These are phyloP conservation scores for Leishmania turanica DNA, from an alignment of 208 protist species.

Conservation along the genomic window DNA sequence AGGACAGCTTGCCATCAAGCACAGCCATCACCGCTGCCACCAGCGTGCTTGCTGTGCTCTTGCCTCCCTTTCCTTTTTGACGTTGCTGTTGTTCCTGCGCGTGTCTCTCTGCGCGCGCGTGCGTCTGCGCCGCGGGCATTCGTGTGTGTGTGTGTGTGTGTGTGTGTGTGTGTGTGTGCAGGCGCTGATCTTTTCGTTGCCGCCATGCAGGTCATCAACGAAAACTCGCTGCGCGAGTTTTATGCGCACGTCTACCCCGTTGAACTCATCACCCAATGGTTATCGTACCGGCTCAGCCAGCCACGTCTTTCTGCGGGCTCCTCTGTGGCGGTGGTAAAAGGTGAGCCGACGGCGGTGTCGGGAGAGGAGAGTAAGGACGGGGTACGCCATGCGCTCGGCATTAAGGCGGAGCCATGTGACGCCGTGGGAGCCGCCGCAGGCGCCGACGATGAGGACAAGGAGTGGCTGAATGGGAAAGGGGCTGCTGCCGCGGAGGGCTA, in stretches of 20 bases:
- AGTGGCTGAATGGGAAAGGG: conserved; percentile 8
- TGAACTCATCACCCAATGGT: conserved; percentile 76
- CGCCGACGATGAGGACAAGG: not conserved
- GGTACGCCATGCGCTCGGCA: not conserved
- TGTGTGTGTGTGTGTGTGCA: not conserved
- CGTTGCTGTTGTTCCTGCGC: not conserved
- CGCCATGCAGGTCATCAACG: conserved; percentile 53
- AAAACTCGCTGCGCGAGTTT: conserved; percentile 80
- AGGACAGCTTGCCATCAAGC: not conserved
- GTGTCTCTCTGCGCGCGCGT: not conserved
- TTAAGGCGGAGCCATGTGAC: not conserved
- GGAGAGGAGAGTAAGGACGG: not conserved
- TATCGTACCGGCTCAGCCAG: conserved; percentile 61
- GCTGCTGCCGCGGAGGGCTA: conserved; percentile 54
- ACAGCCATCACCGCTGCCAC: not conserved
- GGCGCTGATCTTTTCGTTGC: not conserved
- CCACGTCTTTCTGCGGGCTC: not conserved
- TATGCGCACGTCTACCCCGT: conserved; percentile 90
- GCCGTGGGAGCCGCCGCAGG: not conserved
- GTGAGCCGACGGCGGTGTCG: not conserved
- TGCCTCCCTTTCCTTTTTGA: not conserved
- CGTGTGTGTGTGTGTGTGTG: no score
- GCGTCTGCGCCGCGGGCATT: not conserved
- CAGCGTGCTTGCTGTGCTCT: not conserved
- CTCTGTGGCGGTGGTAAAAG: not conserved